Percentiles rank a stretch among this genome's conserved stretches.
Conservation (phyloP, 2,329 filamentous ascomycete species). For the Neurospora crassa region DNA sequence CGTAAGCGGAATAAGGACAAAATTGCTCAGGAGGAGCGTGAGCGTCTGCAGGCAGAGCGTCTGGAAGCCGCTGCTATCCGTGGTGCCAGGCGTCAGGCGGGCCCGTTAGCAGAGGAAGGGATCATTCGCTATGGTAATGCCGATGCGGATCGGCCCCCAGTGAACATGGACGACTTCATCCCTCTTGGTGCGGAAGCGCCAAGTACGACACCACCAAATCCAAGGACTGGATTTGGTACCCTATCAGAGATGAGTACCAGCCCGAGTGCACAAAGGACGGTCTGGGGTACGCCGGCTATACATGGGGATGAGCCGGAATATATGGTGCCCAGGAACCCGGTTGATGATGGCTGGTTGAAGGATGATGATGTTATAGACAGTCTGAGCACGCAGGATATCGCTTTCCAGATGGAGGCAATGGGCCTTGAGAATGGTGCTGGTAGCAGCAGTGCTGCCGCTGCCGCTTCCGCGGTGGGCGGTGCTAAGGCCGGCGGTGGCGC, state of each 20-base stretch:
- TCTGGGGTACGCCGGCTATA: constrained; percentile 82
- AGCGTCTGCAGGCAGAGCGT: constrained; percentile 71
- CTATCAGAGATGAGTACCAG: constrained; percentile 74
- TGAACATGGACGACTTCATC: constrained; percentile 55
- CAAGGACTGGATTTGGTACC: constrained; percentile 52
- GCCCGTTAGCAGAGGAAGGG: constrained; percentile 31
- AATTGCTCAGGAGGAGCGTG: constrained; percentile 76
- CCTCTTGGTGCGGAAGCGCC: constrained; percentile 40
- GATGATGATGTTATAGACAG: constrained; percentile 70
- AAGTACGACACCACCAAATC: constrained; percentile 45
- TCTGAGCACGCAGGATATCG: constrained; percentile 49
- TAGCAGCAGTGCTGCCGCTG: constrained; percentile 10
- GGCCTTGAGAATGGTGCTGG: constrained; percentile 24
- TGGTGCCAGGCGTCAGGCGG: constrained; percentile 29
- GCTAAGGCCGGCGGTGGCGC: constrained; percentile 14
- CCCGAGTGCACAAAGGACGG: constrained; percentile 65
- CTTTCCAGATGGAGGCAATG: constrained; percentile 48
- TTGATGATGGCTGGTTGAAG: constrained; percentile 63
- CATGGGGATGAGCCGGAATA: constrained; percentile 38
- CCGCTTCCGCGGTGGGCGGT: constrained; percentile 8
- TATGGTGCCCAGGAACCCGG: constrained; percentile 10
- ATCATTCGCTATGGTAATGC: constrained; percentile 17
- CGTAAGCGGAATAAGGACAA: constrained; percentile 75
- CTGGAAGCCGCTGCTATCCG: constrained; percentile 61
- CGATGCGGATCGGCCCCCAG: constrained; percentile 22